A percentile compares a stretch with the other conserved stretches of the same genome.
Evolutionary conservation across 148 eudicot species (phyloP).

Genomic region (Spergularia bocconei): DNA sequence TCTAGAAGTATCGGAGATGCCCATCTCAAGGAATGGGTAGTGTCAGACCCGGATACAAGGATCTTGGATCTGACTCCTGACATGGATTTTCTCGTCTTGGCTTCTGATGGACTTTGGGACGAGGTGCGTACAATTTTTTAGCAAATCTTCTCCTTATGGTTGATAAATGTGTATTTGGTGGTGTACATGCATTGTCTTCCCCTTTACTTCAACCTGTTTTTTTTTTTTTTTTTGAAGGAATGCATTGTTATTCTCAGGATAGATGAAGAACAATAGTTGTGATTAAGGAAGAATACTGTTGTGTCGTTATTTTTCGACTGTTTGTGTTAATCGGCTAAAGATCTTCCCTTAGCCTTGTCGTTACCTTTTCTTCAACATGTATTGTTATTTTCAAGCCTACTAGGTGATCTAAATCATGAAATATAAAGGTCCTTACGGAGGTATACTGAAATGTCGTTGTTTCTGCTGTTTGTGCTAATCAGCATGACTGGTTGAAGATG

Average conservation of each 20-base stretch:
- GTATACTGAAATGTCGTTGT: neutral
- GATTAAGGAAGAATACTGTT: too few relatives aligned
- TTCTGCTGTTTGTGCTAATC: neutral
- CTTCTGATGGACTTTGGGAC: conserved; percentile 97
- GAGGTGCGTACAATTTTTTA: conserved; percentile 40
- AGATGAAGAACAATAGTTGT: too few relatives aligned
- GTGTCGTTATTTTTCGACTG: too few relatives aligned
- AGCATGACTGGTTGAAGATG: neutral
- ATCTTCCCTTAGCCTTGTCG: too few relatives aligned
- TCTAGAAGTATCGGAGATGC: conserved; percentile 96
- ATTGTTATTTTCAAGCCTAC: neutral
- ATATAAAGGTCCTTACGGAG: neutral
- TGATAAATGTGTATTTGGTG: neutral
- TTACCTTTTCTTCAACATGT: neutral
- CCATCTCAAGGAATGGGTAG: conserved; percentile 83
- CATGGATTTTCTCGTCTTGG: conserved; percentile 74
- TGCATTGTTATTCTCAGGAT: too few relatives aligned
- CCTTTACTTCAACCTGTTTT: neutral
- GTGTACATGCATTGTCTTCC: neutral
- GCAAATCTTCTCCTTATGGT: neutral
- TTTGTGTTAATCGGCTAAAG: too few relatives aligned
- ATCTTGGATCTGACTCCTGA: conserved; percentile 50
- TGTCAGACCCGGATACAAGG: conserved; percentile 70
- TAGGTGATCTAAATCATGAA: neutral
- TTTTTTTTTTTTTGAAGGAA: too few relatives aligned